These are phyloP conservation scores for Penicillium argentinense DNA, from an alignment of 495 filamentous ascomycete species.

Conservation along the genomic window DNA sequence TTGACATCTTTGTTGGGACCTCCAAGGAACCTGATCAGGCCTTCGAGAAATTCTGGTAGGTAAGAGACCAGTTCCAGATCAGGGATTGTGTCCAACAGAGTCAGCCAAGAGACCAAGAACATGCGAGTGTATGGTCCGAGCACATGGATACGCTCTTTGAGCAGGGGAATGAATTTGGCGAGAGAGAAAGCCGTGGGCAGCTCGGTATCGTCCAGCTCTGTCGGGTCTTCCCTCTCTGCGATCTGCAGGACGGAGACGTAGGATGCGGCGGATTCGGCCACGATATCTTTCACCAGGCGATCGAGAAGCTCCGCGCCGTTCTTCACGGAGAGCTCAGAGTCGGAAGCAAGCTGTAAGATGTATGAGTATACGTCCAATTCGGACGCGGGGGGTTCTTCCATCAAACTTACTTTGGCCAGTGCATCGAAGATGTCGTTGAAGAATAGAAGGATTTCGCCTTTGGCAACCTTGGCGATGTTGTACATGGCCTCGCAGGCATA, in stretches of 20 bases:
- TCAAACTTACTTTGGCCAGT: conserved; percentile 75
- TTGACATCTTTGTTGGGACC: conserved; percentile 92
- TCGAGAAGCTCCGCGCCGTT: conserved; percentile 97
- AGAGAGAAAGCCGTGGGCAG: conserved; percentile 91
- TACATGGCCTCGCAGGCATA: conserved; percentile 99
- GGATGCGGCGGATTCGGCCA: conserved; percentile 91
- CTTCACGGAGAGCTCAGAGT: conserved; percentile 95
- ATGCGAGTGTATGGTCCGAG: conserved; percentile 92
- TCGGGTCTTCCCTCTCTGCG: conserved; percentile 48
- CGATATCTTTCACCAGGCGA: conserved; percentile 95
- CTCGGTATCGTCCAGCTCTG: conserved; percentile 50
- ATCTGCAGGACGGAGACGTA: conserved; percentile 85
- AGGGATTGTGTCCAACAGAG: conserved; percentile 91
- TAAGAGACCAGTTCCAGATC: conserved; percentile 93
- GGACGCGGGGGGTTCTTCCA: neutral
- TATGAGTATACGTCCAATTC: conserved; percentile 5
- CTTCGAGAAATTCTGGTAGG: conserved; percentile 87
- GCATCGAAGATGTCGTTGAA: conserved; percentile 99
- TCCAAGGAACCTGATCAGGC: conserved; percentile 88
- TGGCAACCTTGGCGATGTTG: conserved; percentile 98
- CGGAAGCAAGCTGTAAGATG: conserved; percentile 75
- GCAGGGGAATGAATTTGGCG: conserved; percentile 83
- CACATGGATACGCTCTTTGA: conserved; percentile 90
- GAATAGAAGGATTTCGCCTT: conserved; percentile 92
- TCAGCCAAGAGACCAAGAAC: conserved; percentile 96